Evolutionary conservation across 345 rosid genomes (phyloP).

Genomic region (Syzygium grande): DNA sequence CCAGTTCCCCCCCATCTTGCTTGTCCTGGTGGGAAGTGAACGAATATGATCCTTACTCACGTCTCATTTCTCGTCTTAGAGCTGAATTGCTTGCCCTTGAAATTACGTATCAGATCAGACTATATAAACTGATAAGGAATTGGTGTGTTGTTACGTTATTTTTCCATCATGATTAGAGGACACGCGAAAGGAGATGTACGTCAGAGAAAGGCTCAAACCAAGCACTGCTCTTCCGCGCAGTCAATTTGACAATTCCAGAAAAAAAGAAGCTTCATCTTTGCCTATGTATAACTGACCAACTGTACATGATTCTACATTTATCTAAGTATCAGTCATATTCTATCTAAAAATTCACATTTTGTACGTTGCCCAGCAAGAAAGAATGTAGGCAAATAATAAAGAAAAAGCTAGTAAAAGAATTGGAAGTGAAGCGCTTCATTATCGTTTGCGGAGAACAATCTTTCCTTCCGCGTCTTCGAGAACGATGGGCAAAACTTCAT

Average conservation of each 20-base stretch:
- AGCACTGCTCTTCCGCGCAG: background rate
- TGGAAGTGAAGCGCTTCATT: background rate
- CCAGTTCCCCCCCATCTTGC: background rate
- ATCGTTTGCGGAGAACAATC: constrained; percentile 42
- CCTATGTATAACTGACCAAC: background rate
- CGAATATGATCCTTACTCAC: background rate
- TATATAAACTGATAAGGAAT: background rate
- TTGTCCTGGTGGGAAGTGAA: background rate
- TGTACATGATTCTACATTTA: background rate
- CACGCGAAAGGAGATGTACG: background rate
- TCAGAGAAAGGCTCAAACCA: background rate
- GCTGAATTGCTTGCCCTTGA: background rate
- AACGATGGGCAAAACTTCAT: constrained; percentile 44
- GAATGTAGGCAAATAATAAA: background rate
- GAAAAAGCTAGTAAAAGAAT: background rate
- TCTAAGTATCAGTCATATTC: background rate
- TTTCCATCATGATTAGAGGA: background rate
- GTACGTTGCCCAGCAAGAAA: background rate
- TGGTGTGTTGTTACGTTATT: background rate
- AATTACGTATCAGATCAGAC: background rate
- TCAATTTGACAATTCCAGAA: background rate
- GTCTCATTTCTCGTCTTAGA: background rate
- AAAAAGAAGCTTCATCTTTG: background rate
- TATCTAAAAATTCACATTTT: background rate
- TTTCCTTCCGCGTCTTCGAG: constrained; percentile 68